These are phyloP conservation scores for Euphrasia confusa DNA, from an alignment of 257 asterid genomes.

Conservation along the genomic window DNA sequence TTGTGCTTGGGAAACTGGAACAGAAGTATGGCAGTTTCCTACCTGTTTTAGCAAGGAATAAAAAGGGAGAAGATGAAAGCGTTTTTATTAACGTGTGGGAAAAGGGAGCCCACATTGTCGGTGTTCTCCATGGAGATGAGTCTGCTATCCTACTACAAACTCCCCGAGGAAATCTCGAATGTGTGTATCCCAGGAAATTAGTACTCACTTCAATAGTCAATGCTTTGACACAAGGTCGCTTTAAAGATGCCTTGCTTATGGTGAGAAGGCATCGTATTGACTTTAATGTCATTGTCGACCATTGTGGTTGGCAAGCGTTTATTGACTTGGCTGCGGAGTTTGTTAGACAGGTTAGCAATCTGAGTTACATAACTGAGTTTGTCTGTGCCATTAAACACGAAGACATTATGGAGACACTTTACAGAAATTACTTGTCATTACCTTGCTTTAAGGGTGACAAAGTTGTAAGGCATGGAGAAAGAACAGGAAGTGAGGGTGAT, in stretches of 20 bases:
- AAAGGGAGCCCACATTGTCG: constrained; percentile 45
- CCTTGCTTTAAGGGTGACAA: constrained; percentile 33
- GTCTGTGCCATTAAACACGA: constrained; percentile 73
- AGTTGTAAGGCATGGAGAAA: constrained; percentile 29
- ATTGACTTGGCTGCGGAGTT: constrained; percentile 62
- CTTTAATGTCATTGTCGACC: constrained; percentile 82
- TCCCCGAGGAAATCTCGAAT: constrained; percentile 90
- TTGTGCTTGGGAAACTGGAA: constrained; percentile 54
- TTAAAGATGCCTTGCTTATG: constrained; percentile 78
- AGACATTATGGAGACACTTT: constrained; percentile 70
- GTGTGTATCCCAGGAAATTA: constrained; percentile 86
- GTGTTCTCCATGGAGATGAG: constrained; percentile 91
- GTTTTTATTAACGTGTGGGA: constrained; percentile 59
- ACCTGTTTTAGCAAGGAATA: constrained; percentile 56
- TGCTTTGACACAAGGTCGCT: constrained; percentile 66
- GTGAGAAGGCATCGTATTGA: constrained; percentile 91
- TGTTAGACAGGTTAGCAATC: constrained; percentile 71
- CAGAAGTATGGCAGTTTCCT: constrained; percentile 65
- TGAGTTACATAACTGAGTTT: constrained; percentile 81
- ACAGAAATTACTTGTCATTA: constrained; percentile 44
- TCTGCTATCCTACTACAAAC: constrained; percentile 90
- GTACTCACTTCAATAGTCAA: constrained; percentile 70
- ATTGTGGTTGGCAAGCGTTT: constrained; percentile 82
- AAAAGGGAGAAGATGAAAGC: constrained; percentile 62
- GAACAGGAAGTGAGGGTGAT: constrained; percentile 32